Conservation (phyloP, 495 filamentous ascomycete genomes). For the Penicillium parvum region DNA sequence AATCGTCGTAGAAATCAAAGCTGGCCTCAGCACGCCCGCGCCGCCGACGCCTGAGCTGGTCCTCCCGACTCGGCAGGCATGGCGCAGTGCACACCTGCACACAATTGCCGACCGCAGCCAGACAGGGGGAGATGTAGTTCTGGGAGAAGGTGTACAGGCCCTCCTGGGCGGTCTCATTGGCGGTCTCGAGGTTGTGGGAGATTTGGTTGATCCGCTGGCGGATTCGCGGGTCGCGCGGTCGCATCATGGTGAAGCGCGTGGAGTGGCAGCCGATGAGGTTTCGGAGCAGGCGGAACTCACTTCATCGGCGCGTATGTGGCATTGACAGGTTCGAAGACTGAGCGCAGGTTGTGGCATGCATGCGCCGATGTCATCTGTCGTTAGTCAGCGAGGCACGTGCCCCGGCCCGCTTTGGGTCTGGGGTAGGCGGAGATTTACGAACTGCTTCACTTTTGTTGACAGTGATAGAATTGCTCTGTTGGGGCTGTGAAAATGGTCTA, state of each 20-base stretch:
- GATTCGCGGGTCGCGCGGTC: conserved; percentile 84
- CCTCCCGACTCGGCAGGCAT: conserved; percentile 71
- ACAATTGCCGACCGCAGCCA: conserved; percentile 60
- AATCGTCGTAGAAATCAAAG: conserved; percentile 99
- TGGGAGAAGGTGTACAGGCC: conserved; percentile 85
- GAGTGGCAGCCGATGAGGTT: neutral
- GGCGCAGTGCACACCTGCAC: conserved; percentile 64
- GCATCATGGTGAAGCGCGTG: conserved; percentile 42
- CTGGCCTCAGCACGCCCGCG: conserved; percentile 70
- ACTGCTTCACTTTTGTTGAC: neutral
- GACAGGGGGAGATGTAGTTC: conserved; percentile 77
- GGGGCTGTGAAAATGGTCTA: conserved; percentile 47
- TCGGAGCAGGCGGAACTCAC: conserved; percentile 1
- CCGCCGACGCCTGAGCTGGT: conserved; percentile 63
- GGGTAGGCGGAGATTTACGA: conserved; percentile 14
- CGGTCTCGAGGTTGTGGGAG: conserved; percentile 85
- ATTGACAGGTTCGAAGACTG: conserved; percentile 1
- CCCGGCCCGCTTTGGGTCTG: conserved; percentile 1
- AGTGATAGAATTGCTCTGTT: neutral
- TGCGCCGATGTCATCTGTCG: conserved; percentile 19
- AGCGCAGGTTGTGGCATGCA: conserved; percentile 2
- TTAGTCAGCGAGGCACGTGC: conserved; percentile 27
- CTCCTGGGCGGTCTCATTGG: conserved; percentile 85
- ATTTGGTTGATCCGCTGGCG: conserved; percentile 91
- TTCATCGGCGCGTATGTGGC: conserved; percentile 13